Evolutionary conservation across 345 rosid species (phyloP), one percentile per base, ranked within the genome.

Genomic region (Populus pruinosa): DNA sequence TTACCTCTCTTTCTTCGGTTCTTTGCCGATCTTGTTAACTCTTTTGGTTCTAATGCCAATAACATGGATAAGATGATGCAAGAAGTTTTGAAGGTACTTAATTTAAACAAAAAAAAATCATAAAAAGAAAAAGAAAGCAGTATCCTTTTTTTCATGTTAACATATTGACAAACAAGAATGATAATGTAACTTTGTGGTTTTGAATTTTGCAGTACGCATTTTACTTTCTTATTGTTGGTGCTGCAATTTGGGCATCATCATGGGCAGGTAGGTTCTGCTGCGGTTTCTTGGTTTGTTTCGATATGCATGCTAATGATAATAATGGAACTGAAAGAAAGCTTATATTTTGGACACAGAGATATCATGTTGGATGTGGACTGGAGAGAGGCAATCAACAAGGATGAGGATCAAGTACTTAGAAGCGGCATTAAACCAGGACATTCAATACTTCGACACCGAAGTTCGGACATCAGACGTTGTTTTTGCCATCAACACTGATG

Each of bases 351-450:
- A 43, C 78, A 72, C 89, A 93, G 98, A 96, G 85, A 96, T 96
- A 76, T 96, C 98, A 5, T 96, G 99, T 82, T 96, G 99, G 98
- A 96, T 96, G 99, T 96, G 99, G 99, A 96, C 94, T 39, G 98
- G 99, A 69, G 99, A 93, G 86, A 91, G 99, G 83, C 99, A 96
- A 77, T 77, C 99, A 23, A 96, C 98, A 64, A 96, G 77, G 93
- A 96, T 93, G 99, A 93, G 98, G 87, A 93, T 96, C 82, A 93
- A 92, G 87, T 96, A 92, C 81, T 76, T 96, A 64, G 98, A 96
- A 88, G 93, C 98, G 8, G 99, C 99, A 69, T 82, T 96, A 41
- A 96, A 91, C 81, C 98, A 96, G 80, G 98, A 93, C 90, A 86
- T 96, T 79, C 91, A 91, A 85, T 96, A 77, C 82, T 96, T 96